Evolutionary conservation across 192 early-diverging fungal species (phyloP).

Genomic region (Podila epicladia): DNA sequence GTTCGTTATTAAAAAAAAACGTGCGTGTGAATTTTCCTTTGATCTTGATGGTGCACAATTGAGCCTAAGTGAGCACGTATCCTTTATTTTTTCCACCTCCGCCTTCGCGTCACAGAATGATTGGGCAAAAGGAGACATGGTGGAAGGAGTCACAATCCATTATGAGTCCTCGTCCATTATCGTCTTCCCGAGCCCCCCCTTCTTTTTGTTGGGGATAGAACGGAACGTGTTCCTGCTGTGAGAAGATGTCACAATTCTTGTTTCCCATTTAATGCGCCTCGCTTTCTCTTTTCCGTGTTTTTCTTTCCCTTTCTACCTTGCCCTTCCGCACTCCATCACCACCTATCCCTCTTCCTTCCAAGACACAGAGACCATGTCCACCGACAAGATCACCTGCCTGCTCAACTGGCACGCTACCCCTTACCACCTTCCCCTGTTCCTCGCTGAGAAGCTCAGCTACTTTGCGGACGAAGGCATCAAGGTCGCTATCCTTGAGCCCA

Average conservation of each 20-base stretch:
- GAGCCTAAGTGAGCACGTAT: too few species aligned
- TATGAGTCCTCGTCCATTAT: too few species aligned
- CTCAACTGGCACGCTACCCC: slow-evolving; percentile 69
- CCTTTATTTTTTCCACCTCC: too few species aligned
- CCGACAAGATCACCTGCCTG: slow-evolving; percentile 65
- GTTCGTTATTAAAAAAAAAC: too few species aligned
- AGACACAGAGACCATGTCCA: slow-evolving; percentile 48
- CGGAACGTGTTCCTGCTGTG: neutral
- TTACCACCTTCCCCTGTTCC: slow-evolving; percentile 71
- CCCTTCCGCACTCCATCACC: neutral
- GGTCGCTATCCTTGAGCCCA: slow-evolving; percentile 74
- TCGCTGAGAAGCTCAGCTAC: slow-evolving; percentile 70
- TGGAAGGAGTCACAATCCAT: too few species aligned
- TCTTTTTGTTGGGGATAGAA: slow-evolving; percentile 6
- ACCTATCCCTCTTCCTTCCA: neutral
- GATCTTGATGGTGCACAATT: too few species aligned
- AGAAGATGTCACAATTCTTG: neutral
- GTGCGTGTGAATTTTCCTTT: too few species aligned
- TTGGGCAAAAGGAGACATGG: too few species aligned
- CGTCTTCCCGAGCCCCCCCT: neutral
- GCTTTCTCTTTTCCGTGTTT: neutral
- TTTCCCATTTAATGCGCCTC: neutral
- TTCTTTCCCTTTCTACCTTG: neutral
- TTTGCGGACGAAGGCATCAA: slow-evolving; percentile 67
- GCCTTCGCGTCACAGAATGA: too few species aligned